Base-by-base conservation (phyloP, 495 filamentous ascomycete species). In the Tetracladium setigerum region DNA sequence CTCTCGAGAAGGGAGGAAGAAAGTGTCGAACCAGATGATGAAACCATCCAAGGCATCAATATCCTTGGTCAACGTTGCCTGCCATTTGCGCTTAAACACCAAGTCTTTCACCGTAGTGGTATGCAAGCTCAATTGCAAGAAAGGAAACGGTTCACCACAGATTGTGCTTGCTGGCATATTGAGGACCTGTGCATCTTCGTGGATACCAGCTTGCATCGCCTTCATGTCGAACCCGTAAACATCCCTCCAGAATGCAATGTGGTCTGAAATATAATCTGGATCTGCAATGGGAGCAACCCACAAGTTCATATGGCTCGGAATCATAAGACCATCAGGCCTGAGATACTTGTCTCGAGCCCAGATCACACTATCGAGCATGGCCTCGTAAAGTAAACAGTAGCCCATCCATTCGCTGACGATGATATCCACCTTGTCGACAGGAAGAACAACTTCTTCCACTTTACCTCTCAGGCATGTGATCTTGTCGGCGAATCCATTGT, bases 351-450 rank as follows among this genome's bases (percentile, higher is more conserved):
- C 91, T 56, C 92, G 80, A 15, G 92, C 92, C 62, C 86, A 95
- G 34, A 99, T 79, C 12, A 99, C 94, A 32, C 87, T 94, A 50
- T 95, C 91, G 49, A 99, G 70, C 92, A 99, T 99, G 70, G 84
- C 87, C 75, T 99, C 92, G 70, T 96, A 99, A 35, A 97, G 79
- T 38, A 99, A 78, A 70, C 92, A 95, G 72, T 99, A 99, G 38
- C 92, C 92, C 92, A 99, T 99, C 92, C 92, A 99, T 70, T 99
- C 92, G 27, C 87, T 95, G 51, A 99, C 87, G 68, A 99, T 99
- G 60, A 99, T 91, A 65, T 99, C 92, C 55, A 99, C 94, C 60
- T 95, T 80, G 27, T 76, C 71, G 54, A 90, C 90, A 17, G 94
- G 92, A 18, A 99, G 81, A 17, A 70, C 56, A 30, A 95, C 89